Base-by-base conservation (phyloP, 208 protist species). In the Hexamita inflata region DNA sequence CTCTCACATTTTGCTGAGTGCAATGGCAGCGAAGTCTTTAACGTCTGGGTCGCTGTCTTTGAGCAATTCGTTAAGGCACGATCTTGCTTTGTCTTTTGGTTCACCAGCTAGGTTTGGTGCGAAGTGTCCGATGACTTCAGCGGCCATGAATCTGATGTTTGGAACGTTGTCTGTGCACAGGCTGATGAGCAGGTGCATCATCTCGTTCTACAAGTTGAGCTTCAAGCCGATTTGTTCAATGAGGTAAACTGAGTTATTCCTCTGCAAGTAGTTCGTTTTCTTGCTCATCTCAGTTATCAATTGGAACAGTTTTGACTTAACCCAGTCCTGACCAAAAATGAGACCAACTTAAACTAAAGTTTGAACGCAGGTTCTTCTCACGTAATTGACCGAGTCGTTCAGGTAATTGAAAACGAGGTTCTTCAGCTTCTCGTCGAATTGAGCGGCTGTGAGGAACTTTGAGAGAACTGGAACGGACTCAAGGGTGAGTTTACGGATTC, bases 61-160 rank as follows among this genome's bases (percentile, higher is more conserved):
- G 24, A 19, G 15, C 34, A 66, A 30, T 15, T 66, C 34, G 24
- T 38, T 40, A 15, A 66, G 60, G 60, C 60, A 66, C 15, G 60
- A 30, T 38, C 34, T 66, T 30, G 34, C 34, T 30, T 66, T 15
- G 24, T 66, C 60, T 38, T 30, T 15, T 38, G 15, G 34, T 30
- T 66, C 24, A 15, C 24, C 60, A n/a, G 60, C 24, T 19, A 66
- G 24, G 30, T 66, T 38, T 24, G 29, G 29, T 13, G 60, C 60
- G 34, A 15, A 66, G 24, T 70, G 11, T n/a, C 64, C 64, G 11
- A 70, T 35, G 24, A 38, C 38, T 49, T 70, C 64, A 38, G 32
- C 9, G 7, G 64, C 64, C 64, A 70, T 70, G n/a, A 70, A 70
- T 32, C 64, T 4, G 64, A 70, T 38, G 35, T 70, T 70, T 28